These are phyloP conservation scores for Setaria viridis DNA, from an alignment of 202 grass and related monocot genomes.

Conservation along the genomic window DNA sequence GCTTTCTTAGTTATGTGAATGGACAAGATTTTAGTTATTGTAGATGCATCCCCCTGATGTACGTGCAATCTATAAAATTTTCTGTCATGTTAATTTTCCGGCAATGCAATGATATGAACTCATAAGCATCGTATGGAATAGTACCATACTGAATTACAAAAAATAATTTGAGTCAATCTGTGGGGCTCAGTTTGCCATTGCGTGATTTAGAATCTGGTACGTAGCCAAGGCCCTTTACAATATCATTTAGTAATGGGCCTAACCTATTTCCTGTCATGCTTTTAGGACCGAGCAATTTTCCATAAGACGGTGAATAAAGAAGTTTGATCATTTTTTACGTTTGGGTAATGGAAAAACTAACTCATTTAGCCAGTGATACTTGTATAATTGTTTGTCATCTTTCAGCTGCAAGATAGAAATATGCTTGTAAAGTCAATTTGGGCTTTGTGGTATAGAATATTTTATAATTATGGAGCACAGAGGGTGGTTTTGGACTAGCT, in stretches of 20 bases:
- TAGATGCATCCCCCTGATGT: neutral
- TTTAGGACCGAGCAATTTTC: neutral
- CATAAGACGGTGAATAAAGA: neutral
- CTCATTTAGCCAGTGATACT: neutral
- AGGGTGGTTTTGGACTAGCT: neutral
- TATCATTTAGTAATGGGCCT: neutral
- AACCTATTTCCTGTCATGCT: neutral
- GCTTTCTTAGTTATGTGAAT: neutral
- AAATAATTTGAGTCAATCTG: neutral
- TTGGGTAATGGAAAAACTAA: neutral
- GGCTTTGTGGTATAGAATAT: constrained; percentile 4
- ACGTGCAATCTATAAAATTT: neutral
- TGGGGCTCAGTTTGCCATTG: neutral
- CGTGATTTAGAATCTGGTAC: no score
- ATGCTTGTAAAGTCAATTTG: constrained; percentile 10
- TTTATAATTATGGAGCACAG: neutral
- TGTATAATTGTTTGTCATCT: neutral
- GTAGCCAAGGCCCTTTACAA: neutral
- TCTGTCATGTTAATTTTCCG: neutral
- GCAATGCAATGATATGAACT: neutral
- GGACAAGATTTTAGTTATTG: neutral
- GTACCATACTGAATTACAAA: neutral
- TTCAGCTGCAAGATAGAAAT: neutral
- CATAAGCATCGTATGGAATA: neutral
- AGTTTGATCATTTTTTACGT: no score